Base-by-base conservation (phyloP, 768 basidiomycete genomes). In the Galerina marginata region DNA sequence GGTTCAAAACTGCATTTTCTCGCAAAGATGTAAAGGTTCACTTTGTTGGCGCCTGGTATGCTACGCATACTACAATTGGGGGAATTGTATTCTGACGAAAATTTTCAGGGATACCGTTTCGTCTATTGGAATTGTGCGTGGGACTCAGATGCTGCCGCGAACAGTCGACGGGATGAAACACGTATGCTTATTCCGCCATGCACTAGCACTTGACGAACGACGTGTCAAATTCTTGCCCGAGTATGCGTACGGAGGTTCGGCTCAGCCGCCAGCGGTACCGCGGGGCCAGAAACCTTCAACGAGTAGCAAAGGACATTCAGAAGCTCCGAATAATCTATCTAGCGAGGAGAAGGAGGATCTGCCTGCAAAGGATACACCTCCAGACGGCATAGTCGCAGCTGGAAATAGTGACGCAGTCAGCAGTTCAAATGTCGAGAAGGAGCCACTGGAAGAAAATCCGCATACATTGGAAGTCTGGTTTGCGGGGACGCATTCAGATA, bases 21-120 rank as follows among this genome's bases (percentile, higher is more conserved):
- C 68, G 9, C 40, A 58, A 51, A 58, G 60, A 69, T n/a, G 75
- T 79, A 40, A 69, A 67, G n/a, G 73, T 81, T 23, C 55, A 65
- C 38, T 64, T 64, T 38, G 58, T 64, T 7, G 59, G 63, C 4
- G 62, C 50, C 2, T 60, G 55, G 58, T 60, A 25, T 3, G 48
- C 29, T 4, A 33, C 29, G 7, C 7, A 33, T 33, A 4, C 29
- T 33, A 5, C 5, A 7, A 7, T 7, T 5, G 29, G 29, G 29
- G 29, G 7, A 33, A 33, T 7, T 33, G 20, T 20, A 20, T 33
- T 33, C 29, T 33, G 4, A 33, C 7, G 29, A 45, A 5, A 4
- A n/a, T 11, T n/a, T n/a, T 53, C 53, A 82, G 81, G 81, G 81
- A 82, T 36, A 80, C 80, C 0, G 81, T 82, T 4, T 81, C 81